Evolutionary conservation across 164 flowering plant species (phyloP).

Genomic region (Taxillus chinensis): DNA sequence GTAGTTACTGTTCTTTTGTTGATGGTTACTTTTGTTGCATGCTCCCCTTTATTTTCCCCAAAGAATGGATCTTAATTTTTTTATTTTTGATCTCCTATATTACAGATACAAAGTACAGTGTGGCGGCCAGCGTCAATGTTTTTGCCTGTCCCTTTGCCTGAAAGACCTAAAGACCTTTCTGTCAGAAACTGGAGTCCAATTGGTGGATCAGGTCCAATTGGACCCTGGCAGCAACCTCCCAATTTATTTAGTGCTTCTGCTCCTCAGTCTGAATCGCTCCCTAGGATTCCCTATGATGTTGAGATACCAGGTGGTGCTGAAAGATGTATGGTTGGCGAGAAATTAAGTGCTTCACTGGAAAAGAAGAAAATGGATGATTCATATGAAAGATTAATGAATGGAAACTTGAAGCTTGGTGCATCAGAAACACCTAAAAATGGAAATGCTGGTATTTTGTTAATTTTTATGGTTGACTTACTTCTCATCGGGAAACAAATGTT

Average conservation of each 20-base stretch:
- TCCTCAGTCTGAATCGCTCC: constrained; percentile 36
- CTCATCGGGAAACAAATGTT: too few species aligned
- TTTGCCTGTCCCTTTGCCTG: constrained; percentile 26
- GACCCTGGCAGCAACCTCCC: constrained; percentile 54
- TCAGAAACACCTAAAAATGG: constrained; percentile 35
- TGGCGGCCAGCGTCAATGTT: constrained; percentile 57
- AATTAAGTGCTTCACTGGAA: constrained; percentile 25
- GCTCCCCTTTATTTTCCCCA: too few species aligned
- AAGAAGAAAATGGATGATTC: constrained; percentile 35
- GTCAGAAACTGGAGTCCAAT: constrained; percentile 47
- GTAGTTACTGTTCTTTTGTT: too few species aligned
- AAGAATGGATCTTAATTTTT: neutral
- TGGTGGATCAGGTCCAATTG: constrained; percentile 46
- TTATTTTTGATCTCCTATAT: neutral
- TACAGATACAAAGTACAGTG: constrained; percentile 51
- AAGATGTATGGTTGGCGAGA: constrained; percentile 26
- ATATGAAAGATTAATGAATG: constrained; percentile 32
- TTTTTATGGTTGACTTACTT: neutral
- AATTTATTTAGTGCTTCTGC: constrained; percentile 34
- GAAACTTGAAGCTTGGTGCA: constrained; percentile 27
- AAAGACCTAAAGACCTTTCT: constrained; percentile 55
- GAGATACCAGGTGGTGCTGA: constrained; percentile 26
- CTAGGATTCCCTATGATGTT: constrained; percentile 35
- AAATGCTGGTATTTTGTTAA: constrained; percentile 22
- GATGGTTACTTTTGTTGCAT: too few species aligned